phyloP scores from a whole-genome alignment of 1,284 basidiomycete species.

The Leccinum cinnamomeum region DNA sequence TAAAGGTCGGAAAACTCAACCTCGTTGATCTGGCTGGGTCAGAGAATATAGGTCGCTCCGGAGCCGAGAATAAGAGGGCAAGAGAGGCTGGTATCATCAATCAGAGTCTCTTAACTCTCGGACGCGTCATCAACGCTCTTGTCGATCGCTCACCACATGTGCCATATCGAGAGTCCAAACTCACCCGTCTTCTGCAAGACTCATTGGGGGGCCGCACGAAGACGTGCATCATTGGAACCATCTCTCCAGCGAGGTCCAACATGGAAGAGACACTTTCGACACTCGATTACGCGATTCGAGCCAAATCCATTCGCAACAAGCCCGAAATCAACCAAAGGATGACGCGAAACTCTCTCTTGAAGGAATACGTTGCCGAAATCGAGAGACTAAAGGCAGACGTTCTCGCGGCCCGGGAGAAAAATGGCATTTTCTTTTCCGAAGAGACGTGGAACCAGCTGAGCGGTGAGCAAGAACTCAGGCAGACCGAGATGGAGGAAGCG shows the following conservation, averaged over 20 bases:
- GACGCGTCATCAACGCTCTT: constrained; percentile 95
- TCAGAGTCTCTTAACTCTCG: constrained; percentile 93
- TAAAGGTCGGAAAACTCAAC: constrained; percentile 95
- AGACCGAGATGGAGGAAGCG: constrained; percentile 79
- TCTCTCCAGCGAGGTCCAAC: constrained; percentile 89
- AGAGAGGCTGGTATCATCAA: constrained; percentile 99
- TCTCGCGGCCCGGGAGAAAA: constrained; percentile 88
- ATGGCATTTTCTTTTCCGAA: constrained; percentile 89
- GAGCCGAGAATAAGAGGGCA: constrained; percentile 93
- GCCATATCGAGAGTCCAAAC: constrained; percentile 93
- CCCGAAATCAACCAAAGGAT: constrained; percentile 96
- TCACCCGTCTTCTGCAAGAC: constrained; percentile 97
- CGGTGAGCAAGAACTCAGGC: constrained; percentile 72
- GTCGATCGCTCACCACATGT: constrained; percentile 92
- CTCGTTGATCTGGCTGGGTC: constrained; percentile 97
- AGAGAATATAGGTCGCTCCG: constrained; percentile 95
- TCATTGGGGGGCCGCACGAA: constrained; percentile 98
- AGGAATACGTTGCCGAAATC: constrained; percentile 96
- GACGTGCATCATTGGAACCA: constrained; percentile 97
- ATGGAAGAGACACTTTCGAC: constrained; percentile 98
- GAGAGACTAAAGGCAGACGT: constrained; percentile 92
- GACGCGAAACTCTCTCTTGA: constrained; percentile 89
- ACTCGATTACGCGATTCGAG: constrained; percentile 94
- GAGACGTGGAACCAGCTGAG: constrained; percentile 86
- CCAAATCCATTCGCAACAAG: constrained; percentile 94